phyloP scores from a whole-genome alignment of 2,329 filamentous ascomycete species.

The Colletotrichum scovillei region DNA sequence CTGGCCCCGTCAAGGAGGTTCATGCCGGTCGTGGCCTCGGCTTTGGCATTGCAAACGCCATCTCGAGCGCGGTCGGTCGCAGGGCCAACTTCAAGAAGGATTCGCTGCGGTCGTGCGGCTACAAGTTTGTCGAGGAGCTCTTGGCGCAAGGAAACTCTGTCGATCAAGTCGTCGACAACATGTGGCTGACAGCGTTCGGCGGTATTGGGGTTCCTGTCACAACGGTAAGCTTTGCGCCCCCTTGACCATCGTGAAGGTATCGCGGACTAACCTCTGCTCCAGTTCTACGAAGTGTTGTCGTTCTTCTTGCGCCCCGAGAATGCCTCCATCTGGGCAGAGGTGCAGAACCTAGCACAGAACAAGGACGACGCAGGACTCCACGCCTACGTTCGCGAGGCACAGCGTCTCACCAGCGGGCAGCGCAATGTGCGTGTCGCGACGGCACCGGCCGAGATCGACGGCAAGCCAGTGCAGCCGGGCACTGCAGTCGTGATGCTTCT shows the following conservation, averaged over 20 bases:
- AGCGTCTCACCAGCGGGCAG: slow-evolving; percentile 53
- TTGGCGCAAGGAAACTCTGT: slow-evolving; percentile 45
- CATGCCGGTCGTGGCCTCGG: slow-evolving; percentile 44
- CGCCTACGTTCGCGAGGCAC: slow-evolving; percentile 53
- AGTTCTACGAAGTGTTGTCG: slow-evolving; percentile 57
- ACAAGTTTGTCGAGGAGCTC: slow-evolving; percentile 51
- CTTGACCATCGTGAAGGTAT: neutral
- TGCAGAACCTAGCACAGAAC: slow-evolving; percentile 51
- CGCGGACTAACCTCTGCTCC: neutral
- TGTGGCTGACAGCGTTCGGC: slow-evolving; percentile 53
- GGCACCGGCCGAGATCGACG: slow-evolving; percentile 49
- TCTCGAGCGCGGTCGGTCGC: slow-evolving; percentile 43
- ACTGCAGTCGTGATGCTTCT: slow-evolving; percentile 53
- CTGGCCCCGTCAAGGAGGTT: slow-evolving; percentile 52
- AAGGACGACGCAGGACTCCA: slow-evolving; percentile 48
- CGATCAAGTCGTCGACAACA: slow-evolving; percentile 48
- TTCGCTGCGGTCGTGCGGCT: slow-evolving; percentile 51
- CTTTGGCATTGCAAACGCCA: slow-evolving; percentile 43
- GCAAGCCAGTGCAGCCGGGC: slow-evolving; percentile 51
- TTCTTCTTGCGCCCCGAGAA: slow-evolving; percentile 56
- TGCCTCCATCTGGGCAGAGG: slow-evolving; percentile 53
- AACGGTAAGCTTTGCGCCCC: slow-evolving; percentile 41
- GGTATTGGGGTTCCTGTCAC: slow-evolving; percentile 53
- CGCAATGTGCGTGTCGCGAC: slow-evolving; percentile 51
- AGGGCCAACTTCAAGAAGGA: slow-evolving; percentile 44